Evolutionary conservation across 768 basidiomycete species (phyloP).

Genomic region (Boletus eberwhitei): DNA sequence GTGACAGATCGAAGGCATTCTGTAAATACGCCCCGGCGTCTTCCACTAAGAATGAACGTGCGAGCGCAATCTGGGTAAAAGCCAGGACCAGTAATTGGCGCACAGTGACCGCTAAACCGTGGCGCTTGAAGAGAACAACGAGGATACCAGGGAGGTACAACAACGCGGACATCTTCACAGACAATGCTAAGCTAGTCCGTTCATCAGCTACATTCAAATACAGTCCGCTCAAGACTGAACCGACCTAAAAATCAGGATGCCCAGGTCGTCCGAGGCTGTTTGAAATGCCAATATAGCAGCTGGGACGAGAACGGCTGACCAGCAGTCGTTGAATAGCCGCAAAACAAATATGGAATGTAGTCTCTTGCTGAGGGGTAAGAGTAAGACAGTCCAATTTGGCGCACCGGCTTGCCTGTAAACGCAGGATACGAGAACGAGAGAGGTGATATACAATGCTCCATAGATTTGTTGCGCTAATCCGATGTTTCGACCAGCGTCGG

Average conservation of each 20-base stretch:
- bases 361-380: slow-evolving; percentile 86
- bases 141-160: slow-evolving; percentile 88
- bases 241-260: slow-evolving; percentile 72
- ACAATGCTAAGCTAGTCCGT: slow-evolving; percentile 51
- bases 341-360: slow-evolving; percentile 91
- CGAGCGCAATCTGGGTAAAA: slow-evolving; percentile 55
- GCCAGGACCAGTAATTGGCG: slow-evolving; percentile 43
- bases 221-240: slow-evolving; percentile 15
- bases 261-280: slow-evolving; percentile 54
- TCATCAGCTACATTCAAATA: background rate
- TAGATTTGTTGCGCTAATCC: slow-evolving; percentile 75
- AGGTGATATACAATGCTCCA: slow-evolving; percentile 64
- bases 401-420: slow-evolving; percentile 64
- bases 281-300: slow-evolving; percentile 66
- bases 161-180: slow-evolving; percentile 92
- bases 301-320: slow-evolving; percentile 68
- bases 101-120: slow-evolving; percentile 52
- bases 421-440: slow-evolving; percentile 58
- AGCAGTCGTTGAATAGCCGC: slow-evolving; percentile 94
- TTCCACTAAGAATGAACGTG: slow-evolving; percentile 63
- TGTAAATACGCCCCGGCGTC: slow-evolving; percentile 63
- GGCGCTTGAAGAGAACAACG: slow-evolving; percentile 74
- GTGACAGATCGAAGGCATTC: slow-evolving; percentile 81
- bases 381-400: slow-evolving; percentile 69
- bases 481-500: slow-evolving; percentile 58